phyloP scores from a whole-genome alignment of 2,329 filamentous ascomycete genomes.

The Westerdykella ornata region DNA sequence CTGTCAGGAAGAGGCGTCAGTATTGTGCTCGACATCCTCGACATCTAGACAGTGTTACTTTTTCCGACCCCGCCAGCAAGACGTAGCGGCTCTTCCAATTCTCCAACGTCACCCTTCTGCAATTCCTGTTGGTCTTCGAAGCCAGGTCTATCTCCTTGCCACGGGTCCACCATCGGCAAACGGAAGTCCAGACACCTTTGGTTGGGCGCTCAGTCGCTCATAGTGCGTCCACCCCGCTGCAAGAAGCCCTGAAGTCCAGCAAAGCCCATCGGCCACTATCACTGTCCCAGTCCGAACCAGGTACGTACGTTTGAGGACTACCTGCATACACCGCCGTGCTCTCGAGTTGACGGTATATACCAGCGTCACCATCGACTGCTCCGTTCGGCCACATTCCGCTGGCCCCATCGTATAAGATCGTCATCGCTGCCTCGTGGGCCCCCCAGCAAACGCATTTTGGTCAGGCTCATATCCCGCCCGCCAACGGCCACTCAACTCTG shows the following conservation, averaged over 20 bases:
- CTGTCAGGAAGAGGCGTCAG: too few species aligned
- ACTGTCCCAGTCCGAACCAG: slow-evolving; percentile 3
- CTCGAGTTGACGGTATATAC: neutral
- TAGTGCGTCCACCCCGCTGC: slow-evolving; percentile 8
- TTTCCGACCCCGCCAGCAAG: too few species aligned
- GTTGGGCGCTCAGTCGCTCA: neutral
- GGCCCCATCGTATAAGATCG: slow-evolving; percentile 18
- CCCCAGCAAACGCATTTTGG: slow-evolving; percentile 22
- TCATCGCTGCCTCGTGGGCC: slow-evolving; percentile 25
- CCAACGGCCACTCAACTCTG: slow-evolving; percentile 16
- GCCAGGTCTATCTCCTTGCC: slow-evolving; percentile 14
- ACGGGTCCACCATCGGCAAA: slow-evolving; percentile 23
- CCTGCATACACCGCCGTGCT: neutral
- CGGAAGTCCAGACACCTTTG: slow-evolving; percentile 8
- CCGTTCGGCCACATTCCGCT: slow-evolving; percentile 10
- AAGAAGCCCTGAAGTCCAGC: slow-evolving; percentile 1
- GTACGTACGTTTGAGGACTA: slow-evolving; percentile 11
- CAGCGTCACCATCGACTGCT: neutral
- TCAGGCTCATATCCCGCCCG: slow-evolving; percentile 14
- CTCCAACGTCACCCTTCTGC: slow-evolving; percentile 12
- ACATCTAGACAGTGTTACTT: too few species aligned
- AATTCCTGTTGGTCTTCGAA: slow-evolving; percentile 18
- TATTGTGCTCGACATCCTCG: too few species aligned
- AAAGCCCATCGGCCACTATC: neutral
- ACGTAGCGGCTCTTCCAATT: slow-evolving; percentile 7